phyloP scores from a whole-genome alignment of 306 rosid species.

The Medicago ruthenica region DNA sequence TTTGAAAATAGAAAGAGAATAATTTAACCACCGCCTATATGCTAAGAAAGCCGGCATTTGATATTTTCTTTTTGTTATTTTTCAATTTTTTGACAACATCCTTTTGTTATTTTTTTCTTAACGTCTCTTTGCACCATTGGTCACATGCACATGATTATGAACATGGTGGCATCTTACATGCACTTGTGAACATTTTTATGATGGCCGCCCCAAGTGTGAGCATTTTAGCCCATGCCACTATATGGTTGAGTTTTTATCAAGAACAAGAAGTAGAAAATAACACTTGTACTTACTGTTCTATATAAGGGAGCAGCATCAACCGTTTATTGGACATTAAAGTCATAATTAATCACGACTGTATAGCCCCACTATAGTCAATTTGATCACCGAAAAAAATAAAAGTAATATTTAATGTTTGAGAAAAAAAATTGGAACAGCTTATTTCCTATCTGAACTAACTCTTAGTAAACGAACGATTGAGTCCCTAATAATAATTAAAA shows the following conservation, averaged over 20 bases:
- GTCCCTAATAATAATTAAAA: too few relatives aligned
- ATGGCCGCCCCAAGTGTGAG: slow-evolving; percentile 38
- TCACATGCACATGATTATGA: slow-evolving; percentile 49
- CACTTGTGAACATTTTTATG: slow-evolving; percentile 38
- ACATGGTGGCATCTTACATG: slow-evolving; percentile 43
- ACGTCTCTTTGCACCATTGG: slow-evolving; percentile 43
- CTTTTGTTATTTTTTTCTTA: slow-evolving; percentile 30
- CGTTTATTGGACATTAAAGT: slow-evolving; percentile 34
- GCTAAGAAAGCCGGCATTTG: slow-evolving; percentile 45
- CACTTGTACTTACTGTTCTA: slow-evolving; percentile 33
- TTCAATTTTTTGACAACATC: slow-evolving; percentile 32
- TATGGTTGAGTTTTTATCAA: slow-evolving; percentile 9
- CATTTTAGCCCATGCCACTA: slow-evolving; percentile 9
- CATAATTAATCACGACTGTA: not conserved
- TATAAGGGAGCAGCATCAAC: slow-evolving; percentile 42
- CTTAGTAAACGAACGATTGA: too few relatives aligned
- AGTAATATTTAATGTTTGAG: too few relatives aligned
- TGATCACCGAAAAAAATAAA: too few relatives aligned
- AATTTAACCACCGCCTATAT: not conserved
- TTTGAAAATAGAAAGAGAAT: slow-evolving; percentile 11
- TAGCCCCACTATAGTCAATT: slow-evolving; percentile 28
- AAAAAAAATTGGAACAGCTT: too few relatives aligned
- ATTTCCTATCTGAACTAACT: too few relatives aligned
- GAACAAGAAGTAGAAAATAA: not conserved
- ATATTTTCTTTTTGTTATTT: slow-evolving; percentile 40